Base-by-base conservation (phyloP, 225 moss, liverwort and hornwort species). In the Anthoceros angustus region DNA sequence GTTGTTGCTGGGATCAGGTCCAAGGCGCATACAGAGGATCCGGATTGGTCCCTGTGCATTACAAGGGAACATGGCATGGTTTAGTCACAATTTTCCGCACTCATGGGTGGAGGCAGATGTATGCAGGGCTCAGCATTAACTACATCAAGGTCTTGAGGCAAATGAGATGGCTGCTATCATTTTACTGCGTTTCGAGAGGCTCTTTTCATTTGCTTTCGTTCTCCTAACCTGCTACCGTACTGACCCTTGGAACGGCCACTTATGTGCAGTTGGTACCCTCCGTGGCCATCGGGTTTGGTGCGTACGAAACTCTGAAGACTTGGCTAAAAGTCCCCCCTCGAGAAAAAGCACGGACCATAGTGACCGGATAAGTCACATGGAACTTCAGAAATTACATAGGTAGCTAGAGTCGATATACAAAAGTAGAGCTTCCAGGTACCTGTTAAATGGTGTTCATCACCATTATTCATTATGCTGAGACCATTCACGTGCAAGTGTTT, bases 21-120 rank as follows among this genome's bases (percentile, higher is more conserved):
- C 94, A 94, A 77, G 82, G 86, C 61, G 77, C 70, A 69, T 82
- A 83, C 73, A 55, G n/a, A 9, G 55, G 55, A 55, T 18, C 55
- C 6, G 79, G 81, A 25, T 69, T 80, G 63, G 80, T 77, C 64
- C 76, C 75, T 61, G 45, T 78, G 66, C 86, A 83, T 39, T 90
- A 69, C 65, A 94, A 86, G 72, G 88, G 90, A 21, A 94, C 90
- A 38, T 62, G 79, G 9, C 87, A 90, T 82, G 94, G 90, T 62
- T 86, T 94, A 40, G 2, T 79, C 7, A 78, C 68, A 67, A 82
- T 94, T 25, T 80, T 83, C 66, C 82, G 79, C 61, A 73, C 72
- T 38, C 88, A 94, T 74, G 94, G 90, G 39, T 90, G 87, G 90
- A 90, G 84, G 72, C 94, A 94, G 63, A 68, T 94, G 39, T 94